Conservation (phyloP, 31 red algal species). For the Odonthalia washingtoniensis region DNA sequence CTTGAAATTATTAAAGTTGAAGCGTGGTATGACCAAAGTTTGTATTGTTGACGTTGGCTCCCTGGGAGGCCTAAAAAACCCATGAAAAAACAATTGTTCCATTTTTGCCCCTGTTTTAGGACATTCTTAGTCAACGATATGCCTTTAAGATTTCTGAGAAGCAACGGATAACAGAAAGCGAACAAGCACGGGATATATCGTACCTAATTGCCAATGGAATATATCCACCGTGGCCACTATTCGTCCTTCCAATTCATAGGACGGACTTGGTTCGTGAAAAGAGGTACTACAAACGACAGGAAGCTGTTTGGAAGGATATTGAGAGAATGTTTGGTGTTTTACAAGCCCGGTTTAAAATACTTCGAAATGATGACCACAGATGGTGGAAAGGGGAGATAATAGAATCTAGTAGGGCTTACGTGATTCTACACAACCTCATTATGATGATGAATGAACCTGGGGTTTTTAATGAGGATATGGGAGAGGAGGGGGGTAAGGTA, state of each 20-base stretch:
- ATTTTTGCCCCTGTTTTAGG: constrained; percentile 9
- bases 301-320: constrained; percentile 30
- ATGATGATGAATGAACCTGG: no score
- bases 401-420: no score
- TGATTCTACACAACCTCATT: no score
- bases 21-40: not conserved
- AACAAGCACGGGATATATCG: not conserved
- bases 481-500: no score
- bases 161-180: not conserved
- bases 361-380: not conserved
- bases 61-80: not conserved
- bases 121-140: not conserved
- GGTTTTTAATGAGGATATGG: no score
- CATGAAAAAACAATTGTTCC: not conserved
- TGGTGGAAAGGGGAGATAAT: no score
- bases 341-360: constrained; percentile 16
- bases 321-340: constrained; percentile 26
- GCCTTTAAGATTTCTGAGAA: not conserved
- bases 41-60: not conserved
- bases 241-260: constrained; percentile 6
- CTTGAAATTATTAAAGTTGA: not conserved
- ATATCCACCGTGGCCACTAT: constrained; percentile 19
- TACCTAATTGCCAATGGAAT: constrained; percentile 21
- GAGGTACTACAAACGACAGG: not conserved
- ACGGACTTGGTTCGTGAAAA: not conserved